A percentile compares a stretch with the other conserved stretches of the same genome.
These are phyloP conservation scores for Cryptococcus sp. DNA, from an alignment of 1,284 basidiomycete species.

Conservation along the genomic window DNA sequence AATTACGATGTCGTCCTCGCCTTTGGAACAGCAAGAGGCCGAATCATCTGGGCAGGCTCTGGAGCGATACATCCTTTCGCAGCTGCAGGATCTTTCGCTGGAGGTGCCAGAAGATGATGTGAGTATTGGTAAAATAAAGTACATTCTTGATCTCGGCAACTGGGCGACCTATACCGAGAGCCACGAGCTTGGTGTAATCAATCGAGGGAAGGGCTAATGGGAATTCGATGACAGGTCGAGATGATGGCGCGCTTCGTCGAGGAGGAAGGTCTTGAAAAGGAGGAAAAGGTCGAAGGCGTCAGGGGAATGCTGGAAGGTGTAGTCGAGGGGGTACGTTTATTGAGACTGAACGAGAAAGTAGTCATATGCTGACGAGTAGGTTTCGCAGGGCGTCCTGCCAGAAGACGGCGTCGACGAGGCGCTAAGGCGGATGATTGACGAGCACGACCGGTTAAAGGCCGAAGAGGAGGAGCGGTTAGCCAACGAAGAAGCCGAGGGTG, in stretches of 20 bases:
- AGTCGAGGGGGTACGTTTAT: constrained; percentile 36
- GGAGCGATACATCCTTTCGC: constrained; percentile 41
- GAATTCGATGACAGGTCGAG: constrained; percentile 37
- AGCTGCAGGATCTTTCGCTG: constrained; percentile 37
- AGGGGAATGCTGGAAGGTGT: constrained; percentile 51
- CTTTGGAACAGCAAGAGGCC: constrained; percentile 9
- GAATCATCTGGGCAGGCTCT: constrained; percentile 43
- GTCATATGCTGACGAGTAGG: not conserved
- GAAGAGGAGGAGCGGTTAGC: constrained; percentile 21
- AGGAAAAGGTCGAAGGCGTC: constrained; percentile 53
- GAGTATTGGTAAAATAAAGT: constrained; percentile 9
- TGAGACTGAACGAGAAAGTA: not conserved
- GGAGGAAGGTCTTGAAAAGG: constrained; percentile 50
- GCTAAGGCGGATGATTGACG: constrained; percentile 36
- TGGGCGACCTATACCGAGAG: not conserved
- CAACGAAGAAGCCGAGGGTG: constrained; percentile 17
- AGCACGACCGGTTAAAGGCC: constrained; percentile 36
- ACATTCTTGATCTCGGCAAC: not conserved
- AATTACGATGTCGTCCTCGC: not conserved
- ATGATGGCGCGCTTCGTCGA: constrained; percentile 53
- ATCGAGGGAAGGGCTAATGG: not conserved
- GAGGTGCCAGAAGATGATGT: constrained; percentile 47
- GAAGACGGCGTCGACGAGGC: constrained; percentile 35
- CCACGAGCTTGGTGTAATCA: not conserved
- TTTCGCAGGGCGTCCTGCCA: constrained; percentile 30